Conservation (phyloP, 129 eudicot species). For the Glebionis coronaria region DNA sequence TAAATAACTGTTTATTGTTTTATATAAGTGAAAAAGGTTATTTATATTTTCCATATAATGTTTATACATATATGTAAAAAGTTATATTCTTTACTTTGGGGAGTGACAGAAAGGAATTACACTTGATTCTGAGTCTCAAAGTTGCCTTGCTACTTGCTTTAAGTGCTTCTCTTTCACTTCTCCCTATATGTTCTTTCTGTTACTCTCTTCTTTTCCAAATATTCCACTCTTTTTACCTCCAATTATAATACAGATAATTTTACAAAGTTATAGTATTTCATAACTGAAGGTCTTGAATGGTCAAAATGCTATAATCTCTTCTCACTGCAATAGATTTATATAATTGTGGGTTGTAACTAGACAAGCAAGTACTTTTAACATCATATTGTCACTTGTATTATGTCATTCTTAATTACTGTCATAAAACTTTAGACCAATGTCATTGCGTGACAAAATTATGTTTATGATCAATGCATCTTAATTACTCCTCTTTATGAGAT, state of each 20-base stretch:
- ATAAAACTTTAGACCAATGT: too few species aligned
- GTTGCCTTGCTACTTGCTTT: slow-evolving; percentile 52
- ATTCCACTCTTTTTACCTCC: slow-evolving; percentile 25
- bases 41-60: background rate
- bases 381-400: too few species aligned
- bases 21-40: background rate
- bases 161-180: slow-evolving; percentile 78
- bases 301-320: too few species aligned
- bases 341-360: too few species aligned
- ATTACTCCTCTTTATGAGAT: too few species aligned
- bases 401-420: too few species aligned
- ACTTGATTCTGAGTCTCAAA: slow-evolving; percentile 70
- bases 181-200: slow-evolving; percentile 83
- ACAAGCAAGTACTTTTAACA: too few species aligned
- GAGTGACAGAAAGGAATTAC: slow-evolving; percentile 52
- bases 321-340: too few species aligned
- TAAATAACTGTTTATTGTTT: too few species aligned
- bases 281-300: too few species aligned
- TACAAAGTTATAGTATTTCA: background rate
- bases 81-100: slow-evolving; percentile 53
- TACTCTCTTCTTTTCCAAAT: slow-evolving; percentile 35
- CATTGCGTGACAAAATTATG: too few species aligned
- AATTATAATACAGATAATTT: background rate
- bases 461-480: too few species aligned
- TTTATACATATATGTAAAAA: background rate